Conservation (phyloP, 495 filamentous ascomycete genomes). For the Sabuloglossum arenarium region DNA sequence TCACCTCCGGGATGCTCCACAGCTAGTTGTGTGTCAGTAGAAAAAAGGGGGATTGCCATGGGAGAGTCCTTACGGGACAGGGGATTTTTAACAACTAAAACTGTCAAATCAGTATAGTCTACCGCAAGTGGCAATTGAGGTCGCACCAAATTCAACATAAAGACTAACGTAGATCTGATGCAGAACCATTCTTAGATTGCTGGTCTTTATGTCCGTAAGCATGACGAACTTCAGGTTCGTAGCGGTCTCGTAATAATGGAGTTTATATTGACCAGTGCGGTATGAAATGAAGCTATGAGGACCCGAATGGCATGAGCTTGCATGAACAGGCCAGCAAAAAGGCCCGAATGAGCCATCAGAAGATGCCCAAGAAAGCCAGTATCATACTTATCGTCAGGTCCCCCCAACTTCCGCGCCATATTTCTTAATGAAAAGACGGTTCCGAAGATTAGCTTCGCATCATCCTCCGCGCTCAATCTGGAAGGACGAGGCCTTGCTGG, state of each 20-base stretch:
- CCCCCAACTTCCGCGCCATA: constrained; percentile 89
- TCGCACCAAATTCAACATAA: constrained; percentile 80
- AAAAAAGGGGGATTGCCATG: background rate
- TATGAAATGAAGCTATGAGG: constrained; percentile 59
- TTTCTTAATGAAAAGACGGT: constrained; percentile 90
- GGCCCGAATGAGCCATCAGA: too few relatives aligned
- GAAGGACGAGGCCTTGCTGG: constrained; percentile 11
- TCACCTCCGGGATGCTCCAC: constrained; percentile 7
- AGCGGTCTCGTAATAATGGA: constrained; percentile 97
- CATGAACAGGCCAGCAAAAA: too few relatives aligned
- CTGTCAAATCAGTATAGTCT: background rate
- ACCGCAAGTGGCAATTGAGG: background rate
- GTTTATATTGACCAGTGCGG: constrained; percentile 83
- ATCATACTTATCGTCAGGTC: constrained; percentile 55
- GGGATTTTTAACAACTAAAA: constrained; percentile 6
- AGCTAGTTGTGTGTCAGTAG: background rate
- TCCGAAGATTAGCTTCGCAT: constrained; percentile 93
- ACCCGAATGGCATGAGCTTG: background rate
- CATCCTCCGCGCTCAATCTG: constrained; percentile 49
- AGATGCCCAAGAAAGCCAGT: background rate
- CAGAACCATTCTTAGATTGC: constrained; percentile 77
- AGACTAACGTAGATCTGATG: constrained; percentile 98
- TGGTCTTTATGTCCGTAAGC: constrained; percentile 76
- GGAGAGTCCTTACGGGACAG: constrained; percentile 1
- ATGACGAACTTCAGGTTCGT: constrained; percentile 92